Conservation (phyloP, 805 yeast species). For the Starmerella apis region DNA sequence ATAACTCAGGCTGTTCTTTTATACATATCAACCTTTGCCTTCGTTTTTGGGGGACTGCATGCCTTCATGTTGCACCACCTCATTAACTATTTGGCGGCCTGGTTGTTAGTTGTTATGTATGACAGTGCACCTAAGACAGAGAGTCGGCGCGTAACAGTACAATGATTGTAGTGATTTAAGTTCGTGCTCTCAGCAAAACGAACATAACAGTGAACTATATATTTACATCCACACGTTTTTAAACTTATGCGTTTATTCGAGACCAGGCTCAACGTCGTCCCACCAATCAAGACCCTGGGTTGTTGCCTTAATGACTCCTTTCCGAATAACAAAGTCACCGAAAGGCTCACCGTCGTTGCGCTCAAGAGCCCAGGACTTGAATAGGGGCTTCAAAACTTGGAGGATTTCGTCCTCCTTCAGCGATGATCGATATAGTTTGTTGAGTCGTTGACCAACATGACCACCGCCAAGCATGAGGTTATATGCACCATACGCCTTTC, state of each 20-base stretch:
- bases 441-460: constrained; percentile 81
- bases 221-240: background rate
- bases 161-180: background rate
- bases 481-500: constrained; percentile 89
- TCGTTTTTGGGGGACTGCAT: constrained; percentile 68
- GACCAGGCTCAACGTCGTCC: constrained; percentile 53
- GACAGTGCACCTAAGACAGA: constrained; percentile 3
- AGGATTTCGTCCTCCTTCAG: constrained; percentile 84
- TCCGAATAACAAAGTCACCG: constrained; percentile 84
- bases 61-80: constrained; percentile 71
- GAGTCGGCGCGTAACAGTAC: background rate
- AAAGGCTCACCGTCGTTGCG: constrained; percentile 86
- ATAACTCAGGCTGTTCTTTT: constrained; percentile 32
- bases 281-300: constrained; percentile 88
- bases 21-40: constrained; percentile 49
- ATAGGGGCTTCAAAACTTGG: constrained; percentile 65
- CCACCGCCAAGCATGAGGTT: constrained; percentile 95
- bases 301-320: constrained; percentile 80
- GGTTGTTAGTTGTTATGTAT: constrained; percentile 17
- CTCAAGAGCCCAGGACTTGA: constrained; percentile 89
- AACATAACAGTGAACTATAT: background rate
- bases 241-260: constrained; percentile 14
- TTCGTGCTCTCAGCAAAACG: background rate
- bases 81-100: constrained; percentile 40
- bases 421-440: constrained; percentile 78